Evolutionary conservation across 2,329 filamentous ascomycete species (phyloP), one percentile per base, ranked within the genome.

Genomic region (Cytospora chrysosperma): DNA sequence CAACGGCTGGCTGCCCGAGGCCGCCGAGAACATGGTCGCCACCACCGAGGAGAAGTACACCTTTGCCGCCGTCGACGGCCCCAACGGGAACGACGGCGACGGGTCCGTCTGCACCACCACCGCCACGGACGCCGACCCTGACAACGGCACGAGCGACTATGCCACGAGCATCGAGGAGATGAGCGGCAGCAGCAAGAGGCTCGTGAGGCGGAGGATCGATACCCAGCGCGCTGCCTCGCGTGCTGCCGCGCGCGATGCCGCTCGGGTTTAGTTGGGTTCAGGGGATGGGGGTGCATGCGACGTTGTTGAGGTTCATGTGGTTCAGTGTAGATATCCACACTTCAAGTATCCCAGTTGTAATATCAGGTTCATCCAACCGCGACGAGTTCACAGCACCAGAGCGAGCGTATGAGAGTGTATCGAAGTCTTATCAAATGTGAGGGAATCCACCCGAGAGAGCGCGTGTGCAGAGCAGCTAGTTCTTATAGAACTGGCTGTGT

Each of bases 1-100:
- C 68, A 80, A 79, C 32, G 79, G 74, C 19, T 81, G 79, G 79
- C 74, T 74, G 2, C 68, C 69, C 21, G 77, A 79, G 49, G 77
- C 76, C 0, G 78, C 77, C 0, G 51, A 69, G 65, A 77, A 76
- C 62, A 79, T 81, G 77, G 59, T 81, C 12, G 68, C 66, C 21
- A 70, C 75, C 3, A 69, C 67, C 21, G 50, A 58, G 28, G 28
- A 27, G 43, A 58, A 49, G 56, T 50, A 61, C 51, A 52, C 43
- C 59, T 61, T 75, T 58, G 67, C 68, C 40, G 63, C 68, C 27
- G 74, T 79, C 2, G 67, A 75, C 52, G 78, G 78, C 12, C 68
- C 68, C 4, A 67, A 74, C 47, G 75, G 75, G 9, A 69, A 67
- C n/a, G 71, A 70, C 37, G 72, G 72, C 5, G 69, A 69, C 19